Percentiles rank a stretch among this genome's conserved stretches.
These are phyloP conservation scores for Rheum nobile DNA, from an alignment of 148 eudicot genomes.

Conservation along the genomic window DNA sequence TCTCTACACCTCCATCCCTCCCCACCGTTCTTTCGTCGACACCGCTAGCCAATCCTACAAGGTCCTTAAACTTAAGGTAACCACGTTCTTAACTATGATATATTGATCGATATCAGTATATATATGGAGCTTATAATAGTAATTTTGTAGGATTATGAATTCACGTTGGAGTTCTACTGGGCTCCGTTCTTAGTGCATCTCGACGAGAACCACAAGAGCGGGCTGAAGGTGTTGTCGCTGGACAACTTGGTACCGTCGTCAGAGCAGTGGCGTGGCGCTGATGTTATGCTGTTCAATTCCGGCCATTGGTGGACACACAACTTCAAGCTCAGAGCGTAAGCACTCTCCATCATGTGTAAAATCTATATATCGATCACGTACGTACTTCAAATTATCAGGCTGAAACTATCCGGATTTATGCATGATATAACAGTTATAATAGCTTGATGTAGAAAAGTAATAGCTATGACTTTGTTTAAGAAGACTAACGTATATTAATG, in stretches of 20 bases:
- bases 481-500: too few species aligned
- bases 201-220: slow-evolving; percentile 19
- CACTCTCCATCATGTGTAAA: not conserved
- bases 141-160: slow-evolving; percentile 42
- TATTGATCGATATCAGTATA: too few species aligned
- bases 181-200: slow-evolving; percentile 35
- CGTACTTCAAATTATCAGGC: too few species aligned
- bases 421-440: too few species aligned
- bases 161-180: slow-evolving; percentile 46
- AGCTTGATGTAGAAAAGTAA: too few species aligned
- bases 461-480: too few species aligned
- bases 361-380: too few species aligned
- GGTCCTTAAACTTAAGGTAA: slow-evolving; percentile 18
- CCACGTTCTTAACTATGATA: too few species aligned
- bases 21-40: slow-evolving; percentile 15
- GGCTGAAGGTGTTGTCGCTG: slow-evolving; percentile 24
- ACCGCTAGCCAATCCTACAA: slow-evolving; percentile 10
- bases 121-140: too few species aligned
- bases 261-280: slow-evolving; percentile 43
- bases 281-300: slow-evolving; percentile 44
- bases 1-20: slow-evolving; percentile 19
- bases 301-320: slow-evolving; percentile 54
- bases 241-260: slow-evolving; percentile 20
- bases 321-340: slow-evolving; percentile 30
- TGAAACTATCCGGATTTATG: too few species aligned